Evolutionary conservation across 345 rosid species (phyloP).

Genomic region (Gynandropsis gynandra): DNA sequence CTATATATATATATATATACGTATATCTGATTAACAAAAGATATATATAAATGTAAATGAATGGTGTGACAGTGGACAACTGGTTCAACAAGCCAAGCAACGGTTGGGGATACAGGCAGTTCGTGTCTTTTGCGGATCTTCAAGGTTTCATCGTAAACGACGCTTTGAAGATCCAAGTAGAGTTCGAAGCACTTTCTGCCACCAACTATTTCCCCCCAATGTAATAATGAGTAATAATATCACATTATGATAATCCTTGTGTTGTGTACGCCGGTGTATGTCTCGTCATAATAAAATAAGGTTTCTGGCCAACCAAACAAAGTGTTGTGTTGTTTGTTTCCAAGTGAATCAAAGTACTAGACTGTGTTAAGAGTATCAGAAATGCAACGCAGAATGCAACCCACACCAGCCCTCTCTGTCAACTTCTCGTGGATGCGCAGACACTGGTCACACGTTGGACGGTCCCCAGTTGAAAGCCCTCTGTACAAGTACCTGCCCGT

Average conservation of each 20-base stretch:
- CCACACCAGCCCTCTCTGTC: conserved; percentile 82
- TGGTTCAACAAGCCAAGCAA: background rate
- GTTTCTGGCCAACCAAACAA: too few relatives aligned
- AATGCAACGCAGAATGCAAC: conserved; percentile 79
- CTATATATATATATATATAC: background rate
- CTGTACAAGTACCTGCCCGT: conserved; percentile 67
- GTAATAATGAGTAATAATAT: too few relatives aligned
- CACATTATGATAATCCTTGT: too few relatives aligned
- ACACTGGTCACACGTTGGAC: conserved; percentile 92
- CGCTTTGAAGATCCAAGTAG: background rate
- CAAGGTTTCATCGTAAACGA: background rate
- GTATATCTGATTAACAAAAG: background rate
- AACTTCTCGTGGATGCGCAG: conserved; percentile 79
- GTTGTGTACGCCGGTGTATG: too few relatives aligned
- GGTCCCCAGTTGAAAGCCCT: conserved; percentile 85
- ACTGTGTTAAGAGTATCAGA: conserved; percentile 75
- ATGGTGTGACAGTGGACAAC: background rate
- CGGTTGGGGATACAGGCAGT: background rate
- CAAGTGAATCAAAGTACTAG: conserved; percentile 31
- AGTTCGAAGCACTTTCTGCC: background rate
- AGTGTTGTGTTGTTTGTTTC: too few relatives aligned
- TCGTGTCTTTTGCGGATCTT: background rate
- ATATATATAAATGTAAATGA: too few relatives aligned
- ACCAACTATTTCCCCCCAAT: background rate
- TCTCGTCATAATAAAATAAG: too few relatives aligned